Conservation (phyloP, 139 green algal species). For the Chlorella sp. region DNA sequence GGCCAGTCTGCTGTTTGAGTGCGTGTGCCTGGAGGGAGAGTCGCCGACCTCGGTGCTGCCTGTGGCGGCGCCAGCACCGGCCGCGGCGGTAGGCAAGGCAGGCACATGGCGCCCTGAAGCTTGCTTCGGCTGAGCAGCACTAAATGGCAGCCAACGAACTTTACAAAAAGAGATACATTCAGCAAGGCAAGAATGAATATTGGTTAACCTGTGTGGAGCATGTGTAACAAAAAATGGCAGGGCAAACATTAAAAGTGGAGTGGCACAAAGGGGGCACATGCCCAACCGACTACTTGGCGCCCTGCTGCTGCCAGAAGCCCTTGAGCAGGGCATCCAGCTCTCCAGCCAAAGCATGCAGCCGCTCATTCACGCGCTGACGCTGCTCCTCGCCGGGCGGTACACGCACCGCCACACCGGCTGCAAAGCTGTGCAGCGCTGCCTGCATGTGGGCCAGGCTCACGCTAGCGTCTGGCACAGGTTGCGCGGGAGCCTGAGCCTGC, state of each 20-base stretch:
- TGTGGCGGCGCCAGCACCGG: background rate
- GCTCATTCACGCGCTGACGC: background rate
- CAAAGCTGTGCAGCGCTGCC: background rate
- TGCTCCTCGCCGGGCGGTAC: background rate
- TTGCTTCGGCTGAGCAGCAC: background rate
- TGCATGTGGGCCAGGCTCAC: constrained; percentile 14
- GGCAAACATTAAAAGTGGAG: background rate
- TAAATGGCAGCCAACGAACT: background rate
- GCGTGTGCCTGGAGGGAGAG: background rate
- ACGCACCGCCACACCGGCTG: background rate
- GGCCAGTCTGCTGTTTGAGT: background rate
- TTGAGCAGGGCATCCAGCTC: background rate
- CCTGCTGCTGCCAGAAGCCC: background rate
- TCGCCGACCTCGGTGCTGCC: background rate
- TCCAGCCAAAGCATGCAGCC: background rate
- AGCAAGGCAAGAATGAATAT: background rate
- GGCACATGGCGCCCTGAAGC: background rate
- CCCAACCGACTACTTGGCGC: background rate
- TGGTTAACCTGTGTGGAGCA: background rate
- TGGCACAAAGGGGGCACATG: background rate
- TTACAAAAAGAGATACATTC: background rate
- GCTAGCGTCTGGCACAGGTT: background rate
- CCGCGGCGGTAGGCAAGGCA: background rate
- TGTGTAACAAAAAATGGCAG: background rate
- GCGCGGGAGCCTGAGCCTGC: background rate